Conservation (phyloP, 345 rosid genomes). For the thale cress (Arabidopsis thaliana) region DNA sequence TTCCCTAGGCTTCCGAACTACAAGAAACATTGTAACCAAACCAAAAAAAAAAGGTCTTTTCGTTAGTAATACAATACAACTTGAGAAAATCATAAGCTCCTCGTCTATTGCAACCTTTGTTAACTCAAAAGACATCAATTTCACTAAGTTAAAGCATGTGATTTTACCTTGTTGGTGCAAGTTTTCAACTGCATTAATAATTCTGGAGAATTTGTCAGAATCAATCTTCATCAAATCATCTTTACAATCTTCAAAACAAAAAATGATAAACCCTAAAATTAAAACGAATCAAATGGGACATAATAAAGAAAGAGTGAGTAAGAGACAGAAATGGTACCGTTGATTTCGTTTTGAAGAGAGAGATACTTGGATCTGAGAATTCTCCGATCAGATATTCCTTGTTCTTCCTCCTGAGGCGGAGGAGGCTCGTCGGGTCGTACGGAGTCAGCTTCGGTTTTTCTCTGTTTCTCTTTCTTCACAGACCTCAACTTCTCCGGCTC, state of each 20-base stretch:
- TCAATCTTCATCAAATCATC: conserved; percentile 66
- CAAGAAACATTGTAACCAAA: background rate
- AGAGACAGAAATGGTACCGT: conserved; percentile 42
- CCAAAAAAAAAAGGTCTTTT: background rate
- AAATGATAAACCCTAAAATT: background rate
- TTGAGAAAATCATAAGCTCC: background rate
- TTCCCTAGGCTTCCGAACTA: conserved; percentile 90
- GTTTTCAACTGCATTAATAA: conserved; percentile 67
- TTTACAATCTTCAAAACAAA: conserved; percentile 58
- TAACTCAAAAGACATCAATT: background rate
- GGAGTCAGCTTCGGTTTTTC: background rate
- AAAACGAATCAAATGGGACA: background rate
- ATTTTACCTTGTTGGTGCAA: conserved; percentile 66
- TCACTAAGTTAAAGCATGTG: background rate
- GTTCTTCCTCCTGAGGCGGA: conserved; percentile 42
- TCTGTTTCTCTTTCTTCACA: conserved; percentile 45
- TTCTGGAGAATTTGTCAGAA: conserved; percentile 63
- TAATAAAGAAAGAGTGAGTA: background rate
- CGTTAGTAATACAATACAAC: background rate
- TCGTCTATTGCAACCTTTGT: background rate
- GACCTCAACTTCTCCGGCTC: conserved; percentile 33
- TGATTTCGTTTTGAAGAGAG: conserved; percentile 57
- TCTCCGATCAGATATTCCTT: conserved; percentile 54
- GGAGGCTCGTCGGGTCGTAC: conserved; percentile 16
- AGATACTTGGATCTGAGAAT: conserved; percentile 79